Percentiles rank a stretch among this genome's conserved stretches.
These are phyloP conservation scores for Oryza punctata DNA, from an alignment of 176 grass and related monocot genomes.

Conservation along the genomic window DNA sequence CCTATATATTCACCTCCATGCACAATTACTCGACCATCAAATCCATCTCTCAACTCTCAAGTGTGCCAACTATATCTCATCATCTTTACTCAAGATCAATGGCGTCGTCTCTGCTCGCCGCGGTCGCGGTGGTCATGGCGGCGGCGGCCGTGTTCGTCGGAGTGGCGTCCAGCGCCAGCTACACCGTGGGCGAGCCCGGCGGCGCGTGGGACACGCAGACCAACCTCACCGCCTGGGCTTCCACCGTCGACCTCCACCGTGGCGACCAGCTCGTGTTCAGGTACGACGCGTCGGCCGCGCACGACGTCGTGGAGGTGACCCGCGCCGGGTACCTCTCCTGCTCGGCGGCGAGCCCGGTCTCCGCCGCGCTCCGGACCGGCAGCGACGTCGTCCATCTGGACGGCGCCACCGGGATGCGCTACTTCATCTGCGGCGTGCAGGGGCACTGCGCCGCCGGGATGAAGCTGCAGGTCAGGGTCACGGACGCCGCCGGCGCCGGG, in stretches of 20 bases:
- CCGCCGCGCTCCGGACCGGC: neutral
- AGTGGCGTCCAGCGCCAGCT: slow-evolving; percentile 22
- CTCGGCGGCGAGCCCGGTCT: neutral
- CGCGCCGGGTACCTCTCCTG: neutral
- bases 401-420: neutral
- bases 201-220: slow-evolving; percentile 44
- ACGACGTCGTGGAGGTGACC: slow-evolving; percentile 39
- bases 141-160: neutral
- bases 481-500: no score
- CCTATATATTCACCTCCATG: no score
- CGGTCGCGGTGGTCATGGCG: neutral
- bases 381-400: neutral
- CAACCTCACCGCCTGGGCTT: slow-evolving; percentile 41
- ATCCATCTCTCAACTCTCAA: no score
- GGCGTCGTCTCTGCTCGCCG: neutral
- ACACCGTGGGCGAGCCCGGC: slow-evolving; percentile 29
- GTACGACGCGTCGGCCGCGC: slow-evolving; percentile 3
- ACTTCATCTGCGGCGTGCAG: slow-evolving; percentile 21
- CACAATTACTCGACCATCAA: no score
- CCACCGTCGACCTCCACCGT: slow-evolving; percentile 15
- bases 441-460: slow-evolving; percentile 29
- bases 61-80: no score
- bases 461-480: neutral
- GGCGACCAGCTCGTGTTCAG: slow-evolving; percentile 38
- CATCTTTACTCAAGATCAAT: no score